phyloP scores from a whole-genome alignment of 2,329 filamentous ascomycete genomes.

The Epichloe hybrida region DNA sequence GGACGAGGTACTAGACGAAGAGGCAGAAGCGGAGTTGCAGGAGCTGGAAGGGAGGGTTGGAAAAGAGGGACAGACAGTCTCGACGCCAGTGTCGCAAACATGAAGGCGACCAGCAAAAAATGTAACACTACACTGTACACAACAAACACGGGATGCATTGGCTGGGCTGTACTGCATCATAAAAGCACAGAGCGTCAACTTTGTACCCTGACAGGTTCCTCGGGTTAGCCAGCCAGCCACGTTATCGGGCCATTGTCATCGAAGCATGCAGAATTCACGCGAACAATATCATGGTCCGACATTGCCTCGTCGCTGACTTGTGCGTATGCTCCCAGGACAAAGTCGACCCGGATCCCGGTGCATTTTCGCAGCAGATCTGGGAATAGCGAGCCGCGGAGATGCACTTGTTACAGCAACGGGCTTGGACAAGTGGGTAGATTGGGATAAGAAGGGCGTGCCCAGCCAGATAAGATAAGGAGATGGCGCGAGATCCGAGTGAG shows the following conservation, averaged over 20 bases:
- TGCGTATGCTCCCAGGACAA: too few relatives aligned
- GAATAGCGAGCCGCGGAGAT: neutral
- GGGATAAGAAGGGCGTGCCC: too few relatives aligned
- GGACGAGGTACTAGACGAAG: conserved; percentile 18
- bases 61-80: neutral
- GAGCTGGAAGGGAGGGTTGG: neutral
- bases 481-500: too few relatives aligned
- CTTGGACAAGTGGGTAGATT: neutral
- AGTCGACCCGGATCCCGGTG: too few relatives aligned
- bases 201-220: too few relatives aligned
- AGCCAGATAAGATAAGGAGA: neutral
- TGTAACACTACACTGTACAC: neutral
- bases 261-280: too few relatives aligned
- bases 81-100: neutral
- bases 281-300: too few relatives aligned
- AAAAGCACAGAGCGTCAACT: neutral
- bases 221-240: too few relatives aligned
- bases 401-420: neutral
- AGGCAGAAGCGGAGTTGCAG: conserved; percentile 15
- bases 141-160: neutral
- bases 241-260: too few relatives aligned
- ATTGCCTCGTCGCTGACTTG: too few relatives aligned
- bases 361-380: too few relatives aligned
- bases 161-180: neutral
- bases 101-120: neutral